Conservation (phyloP, 805 yeast genomes). For the Suhomyces sp. region DNA sequence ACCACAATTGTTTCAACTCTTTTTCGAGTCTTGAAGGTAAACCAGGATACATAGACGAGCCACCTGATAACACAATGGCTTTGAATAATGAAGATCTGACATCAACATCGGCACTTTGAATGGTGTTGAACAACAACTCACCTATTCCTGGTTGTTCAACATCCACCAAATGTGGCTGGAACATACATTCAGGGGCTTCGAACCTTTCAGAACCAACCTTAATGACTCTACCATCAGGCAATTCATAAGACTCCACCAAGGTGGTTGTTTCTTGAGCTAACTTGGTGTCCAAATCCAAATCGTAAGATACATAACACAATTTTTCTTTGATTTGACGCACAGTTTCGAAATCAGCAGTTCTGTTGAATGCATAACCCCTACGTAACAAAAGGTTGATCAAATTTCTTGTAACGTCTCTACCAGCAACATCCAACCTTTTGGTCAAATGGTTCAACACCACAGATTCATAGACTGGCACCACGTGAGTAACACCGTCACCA, state of each 20-base stretch:
- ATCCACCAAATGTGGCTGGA: conserved; percentile 93
- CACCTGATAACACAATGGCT: conserved; percentile 94
- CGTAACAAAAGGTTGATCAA: conserved; percentile 86
- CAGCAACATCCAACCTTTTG: conserved; percentile 92
- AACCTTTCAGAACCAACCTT: conserved; percentile 94
- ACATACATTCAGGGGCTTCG: conserved; percentile 94
- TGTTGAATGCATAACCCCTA: conserved; percentile 95
- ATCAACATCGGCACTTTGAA: conserved; percentile 94
- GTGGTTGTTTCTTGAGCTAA: conserved; percentile 94
- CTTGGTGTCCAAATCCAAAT: conserved; percentile 82
- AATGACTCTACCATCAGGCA: conserved; percentile 95
- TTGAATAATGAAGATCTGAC: conserved; percentile 83
- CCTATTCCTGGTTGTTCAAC: conserved; percentile 97
- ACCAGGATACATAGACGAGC: conserved; percentile 98
- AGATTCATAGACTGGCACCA: conserved; percentile 96
- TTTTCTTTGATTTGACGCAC: conserved; percentile 97
- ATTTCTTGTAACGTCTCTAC: conserved; percentile 97
- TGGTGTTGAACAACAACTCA: conserved; percentile 80
- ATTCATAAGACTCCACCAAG: conserved; percentile 83
- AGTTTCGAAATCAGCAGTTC: conserved; percentile 98
- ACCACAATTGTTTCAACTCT: conserved; percentile 95
- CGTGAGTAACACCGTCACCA: conserved; percentile 98
- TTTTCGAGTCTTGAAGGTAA: conserved; percentile 93
- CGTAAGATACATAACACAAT: conserved; percentile 91
- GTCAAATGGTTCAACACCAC: conserved; percentile 95